Percentiles rank a stretch among this genome's conserved stretches.
Evolutionary conservation across 352 stramenopile species (phyloP).

Genomic region (Globisporangium carolinianum): DNA sequence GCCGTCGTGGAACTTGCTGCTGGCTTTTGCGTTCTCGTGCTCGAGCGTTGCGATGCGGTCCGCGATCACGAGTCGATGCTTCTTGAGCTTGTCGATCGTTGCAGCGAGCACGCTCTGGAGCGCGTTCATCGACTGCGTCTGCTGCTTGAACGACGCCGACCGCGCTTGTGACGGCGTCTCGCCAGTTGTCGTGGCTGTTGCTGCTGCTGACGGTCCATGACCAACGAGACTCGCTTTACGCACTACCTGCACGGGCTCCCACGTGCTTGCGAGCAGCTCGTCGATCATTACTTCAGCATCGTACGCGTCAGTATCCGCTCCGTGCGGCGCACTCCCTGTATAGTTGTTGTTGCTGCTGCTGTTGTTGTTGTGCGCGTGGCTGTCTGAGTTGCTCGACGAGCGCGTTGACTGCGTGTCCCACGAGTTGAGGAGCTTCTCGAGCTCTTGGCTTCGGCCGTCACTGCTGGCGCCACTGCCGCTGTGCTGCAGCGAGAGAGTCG

Average conservation of each 20-base stretch:
- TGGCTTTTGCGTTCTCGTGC: slow-evolving; percentile 51
- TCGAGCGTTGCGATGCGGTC: slow-evolving; percentile 52
- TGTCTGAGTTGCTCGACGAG: too few species aligned
- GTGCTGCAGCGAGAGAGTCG: too few species aligned
- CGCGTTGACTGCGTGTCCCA: too few species aligned
- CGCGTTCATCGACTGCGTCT: slow-evolving; percentile 59
- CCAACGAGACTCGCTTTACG: slow-evolving; percentile 13
- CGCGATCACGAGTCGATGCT: slow-evolving; percentile 50
- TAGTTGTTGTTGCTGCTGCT: too few species aligned
- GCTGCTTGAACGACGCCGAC: slow-evolving; percentile 36
- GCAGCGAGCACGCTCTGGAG: slow-evolving; percentile 49
- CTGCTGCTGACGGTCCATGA: neutral
- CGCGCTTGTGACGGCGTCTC: slow-evolving; percentile 2
- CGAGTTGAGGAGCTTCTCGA: too few species aligned
- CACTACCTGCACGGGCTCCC: slow-evolving; percentile 17
- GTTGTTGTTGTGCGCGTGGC: too few species aligned
- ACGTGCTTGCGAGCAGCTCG: slow-evolving; percentile 59
- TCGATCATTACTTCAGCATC: slow-evolving; percentile 74
- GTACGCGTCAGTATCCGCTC: slow-evolving; percentile 16
- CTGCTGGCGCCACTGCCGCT: too few species aligned
- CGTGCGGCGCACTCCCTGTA: too few species aligned
- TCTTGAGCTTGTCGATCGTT: slow-evolving; percentile 49
- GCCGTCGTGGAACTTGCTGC: slow-evolving; percentile 58
- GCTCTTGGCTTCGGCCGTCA: too few species aligned
- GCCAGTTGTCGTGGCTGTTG: neutral